Conservation (phyloP, 2,329 filamentous ascomycete species). For the Hirsutella rhossiliensis region DNA sequence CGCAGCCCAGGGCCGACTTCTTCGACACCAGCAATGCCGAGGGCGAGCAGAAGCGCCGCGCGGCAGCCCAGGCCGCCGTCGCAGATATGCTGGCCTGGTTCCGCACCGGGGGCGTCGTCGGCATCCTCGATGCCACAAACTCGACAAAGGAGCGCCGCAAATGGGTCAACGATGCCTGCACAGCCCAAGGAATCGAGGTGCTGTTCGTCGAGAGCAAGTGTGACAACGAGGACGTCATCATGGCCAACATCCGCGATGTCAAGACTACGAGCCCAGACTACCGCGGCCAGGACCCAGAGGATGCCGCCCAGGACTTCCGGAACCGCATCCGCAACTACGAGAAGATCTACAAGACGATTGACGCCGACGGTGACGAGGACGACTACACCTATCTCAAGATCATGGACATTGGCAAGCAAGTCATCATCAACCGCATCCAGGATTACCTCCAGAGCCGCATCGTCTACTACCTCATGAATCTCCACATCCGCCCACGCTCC, state of each 20-base stretch:
- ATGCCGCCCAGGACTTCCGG: constrained; percentile 81
- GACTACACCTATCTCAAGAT: constrained; percentile 93
- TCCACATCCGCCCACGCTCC: constrained; percentile 91
- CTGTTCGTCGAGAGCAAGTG: constrained; percentile 96
- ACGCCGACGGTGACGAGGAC: constrained; percentile 66
- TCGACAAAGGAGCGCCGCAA: constrained; percentile 79
- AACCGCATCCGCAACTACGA: constrained; percentile 95
- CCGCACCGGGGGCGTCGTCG: constrained; percentile 66
- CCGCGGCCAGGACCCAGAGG: constrained; percentile 82
- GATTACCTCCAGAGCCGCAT: constrained; percentile 94
- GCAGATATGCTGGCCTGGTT: constrained; percentile 95
- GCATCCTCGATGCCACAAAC: constrained; percentile 93
- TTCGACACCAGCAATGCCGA: constrained; percentile 86
- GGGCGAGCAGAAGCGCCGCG: constrained; percentile 77
- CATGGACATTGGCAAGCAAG: constrained; percentile 88
- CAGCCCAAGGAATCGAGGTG: constrained; percentile 68
- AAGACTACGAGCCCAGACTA: constrained; percentile 97
- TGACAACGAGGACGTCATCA: constrained; percentile 90
- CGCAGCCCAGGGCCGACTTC: constrained; percentile 86
- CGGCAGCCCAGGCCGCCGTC: constrained; percentile 83
- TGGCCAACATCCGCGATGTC: constrained; percentile 95
- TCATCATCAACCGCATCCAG: constrained; percentile 95
- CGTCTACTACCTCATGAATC: constrained; percentile 96
- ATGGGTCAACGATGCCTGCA: constrained; percentile 80
- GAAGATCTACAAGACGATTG: constrained; percentile 89